Evolutionary conservation across 176 grass and related monocot species (phyloP).

Genomic region (Oropetium thomaeum): DNA sequence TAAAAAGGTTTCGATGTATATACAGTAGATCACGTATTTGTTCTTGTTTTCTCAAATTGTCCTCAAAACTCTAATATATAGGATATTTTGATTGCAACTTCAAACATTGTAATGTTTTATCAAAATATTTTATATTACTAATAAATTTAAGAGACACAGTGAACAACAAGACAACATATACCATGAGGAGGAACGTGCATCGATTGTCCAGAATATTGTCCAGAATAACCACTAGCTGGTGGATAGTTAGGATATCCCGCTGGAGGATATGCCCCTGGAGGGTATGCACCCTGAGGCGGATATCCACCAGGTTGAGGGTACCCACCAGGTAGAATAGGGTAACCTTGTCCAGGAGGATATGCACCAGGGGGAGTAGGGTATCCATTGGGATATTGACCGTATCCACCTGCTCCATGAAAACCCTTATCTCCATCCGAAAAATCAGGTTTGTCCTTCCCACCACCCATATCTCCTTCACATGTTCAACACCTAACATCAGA

Average conservation of each 20-base stretch:
- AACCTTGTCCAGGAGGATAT: constrained; percentile 40
- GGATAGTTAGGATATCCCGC: constrained; percentile 19
- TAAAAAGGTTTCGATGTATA: too few relatives aligned
- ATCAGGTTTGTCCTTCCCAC: constrained; percentile 51
- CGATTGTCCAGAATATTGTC: constrained; percentile 24
- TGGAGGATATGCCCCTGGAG: constrained; percentile 26
- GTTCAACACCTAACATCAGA: background rate
- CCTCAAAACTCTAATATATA: too few relatives aligned
- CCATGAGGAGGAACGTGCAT: constrained; percentile 15
- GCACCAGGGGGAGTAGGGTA: constrained; percentile 25
- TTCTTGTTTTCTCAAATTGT: too few relatives aligned
- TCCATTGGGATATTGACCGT: constrained; percentile 26
- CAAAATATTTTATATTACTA: background rate
- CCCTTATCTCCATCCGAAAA: constrained; percentile 35
- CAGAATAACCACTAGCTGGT: constrained; percentile 40
- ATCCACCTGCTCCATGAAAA: constrained; percentile 27
- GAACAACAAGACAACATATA: background rate
- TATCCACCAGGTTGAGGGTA: constrained; percentile 57
- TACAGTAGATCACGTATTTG: too few relatives aligned
- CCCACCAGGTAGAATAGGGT: constrained; percentile 21
- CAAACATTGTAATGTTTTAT: background rate
- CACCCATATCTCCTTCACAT: constrained; percentile 46
- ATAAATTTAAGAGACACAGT: too few relatives aligned
- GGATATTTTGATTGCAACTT: background rate
- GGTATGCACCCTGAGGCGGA: constrained; percentile 30